Conservation (phyloP, 169 alveolate genomes). For the Plasmodium malariae region DNA sequence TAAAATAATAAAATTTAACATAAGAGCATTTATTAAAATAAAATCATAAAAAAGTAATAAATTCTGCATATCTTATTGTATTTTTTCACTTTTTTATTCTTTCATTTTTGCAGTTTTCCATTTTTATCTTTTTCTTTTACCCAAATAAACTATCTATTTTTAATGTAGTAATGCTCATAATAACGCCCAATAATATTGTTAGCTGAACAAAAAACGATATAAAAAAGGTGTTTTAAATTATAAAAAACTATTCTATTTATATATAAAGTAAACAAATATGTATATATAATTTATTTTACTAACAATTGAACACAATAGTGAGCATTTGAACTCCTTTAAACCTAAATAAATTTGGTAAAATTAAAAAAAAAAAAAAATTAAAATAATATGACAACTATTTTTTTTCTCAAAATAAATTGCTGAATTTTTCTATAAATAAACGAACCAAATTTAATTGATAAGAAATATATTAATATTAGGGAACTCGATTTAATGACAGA, state of each 20-base stretch:
- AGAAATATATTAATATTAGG: constrained; percentile 36
- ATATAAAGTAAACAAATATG: neutral
- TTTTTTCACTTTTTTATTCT: neutral
- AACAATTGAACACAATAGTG: constrained; percentile 38
- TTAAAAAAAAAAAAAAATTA: neutral
- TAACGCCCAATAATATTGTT: constrained; percentile 54
- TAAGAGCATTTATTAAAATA: too few species aligned
- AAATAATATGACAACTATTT: neutral
- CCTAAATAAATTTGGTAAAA: constrained; percentile 14
- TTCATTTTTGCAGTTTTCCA: neutral
- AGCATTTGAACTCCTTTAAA: constrained; percentile 42
- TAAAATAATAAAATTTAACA: too few species aligned
- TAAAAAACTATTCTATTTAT: neutral
- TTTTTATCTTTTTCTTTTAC: constrained; percentile 19
- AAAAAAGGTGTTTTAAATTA: neutral
- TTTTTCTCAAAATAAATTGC: neutral
- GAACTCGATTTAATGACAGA: constrained; percentile 61
- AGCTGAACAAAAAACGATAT: constrained; percentile 5
- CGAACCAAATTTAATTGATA: constrained; percentile 44
- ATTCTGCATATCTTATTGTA: neutral
- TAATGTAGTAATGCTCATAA: constrained; percentile 51
- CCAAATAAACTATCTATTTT: constrained; percentile 60
- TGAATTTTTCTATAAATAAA: neutral
- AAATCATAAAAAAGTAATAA: neutral
- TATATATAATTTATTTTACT: neutral